A percentile compares a stretch with the other conserved stretches of the same genome.
These are phyloP conservation scores for Pharus latifolius DNA, from an alignment of 176 grass and related monocot species.

Conservation along the genomic window DNA sequence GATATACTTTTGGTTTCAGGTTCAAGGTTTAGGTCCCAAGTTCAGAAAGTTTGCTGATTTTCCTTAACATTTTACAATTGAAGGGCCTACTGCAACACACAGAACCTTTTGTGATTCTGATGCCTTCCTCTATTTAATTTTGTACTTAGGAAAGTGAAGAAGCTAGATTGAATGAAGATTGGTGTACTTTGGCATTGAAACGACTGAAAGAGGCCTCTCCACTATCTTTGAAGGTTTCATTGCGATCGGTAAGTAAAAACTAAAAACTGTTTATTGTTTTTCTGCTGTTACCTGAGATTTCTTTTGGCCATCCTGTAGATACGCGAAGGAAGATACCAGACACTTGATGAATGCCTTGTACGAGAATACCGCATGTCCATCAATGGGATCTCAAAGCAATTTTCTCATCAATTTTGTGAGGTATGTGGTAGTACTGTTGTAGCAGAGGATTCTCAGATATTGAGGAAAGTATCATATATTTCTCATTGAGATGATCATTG, in stretches of 20 bases:
- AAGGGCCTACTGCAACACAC: neutral
- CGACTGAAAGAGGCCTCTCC: conserved; percentile 91
- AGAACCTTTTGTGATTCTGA: too few relatives aligned
- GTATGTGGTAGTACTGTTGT: conserved; percentile 22
- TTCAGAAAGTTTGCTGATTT: neutral
- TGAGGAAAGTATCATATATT: neutral
- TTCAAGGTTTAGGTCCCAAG: neutral
- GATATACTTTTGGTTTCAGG: neutral
- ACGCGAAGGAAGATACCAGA: conserved; percentile 90
- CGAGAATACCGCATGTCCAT: conserved; percentile 92
- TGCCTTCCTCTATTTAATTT: neutral
- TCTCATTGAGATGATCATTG: too few relatives aligned
- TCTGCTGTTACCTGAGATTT: conserved; percentile 5
- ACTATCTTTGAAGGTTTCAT: conserved; percentile 75
- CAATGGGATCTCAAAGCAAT: conserved; percentile 52
- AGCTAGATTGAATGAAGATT: conserved; percentile 82
- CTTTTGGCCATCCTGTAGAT: conserved; percentile 38
- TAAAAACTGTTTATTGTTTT: neutral
- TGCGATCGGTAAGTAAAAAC: conserved; percentile 66
- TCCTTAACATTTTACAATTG: neutral
- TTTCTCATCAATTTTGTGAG: conserved; percentile 83
- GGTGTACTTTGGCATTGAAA: conserved; percentile 81
- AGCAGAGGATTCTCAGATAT: neutral
- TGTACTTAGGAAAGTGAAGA: conserved; percentile 72
- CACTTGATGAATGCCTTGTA: conserved; percentile 91